Conservation (phyloP, 306 rosid genomes). For the Carpinus viminea region DNA sequence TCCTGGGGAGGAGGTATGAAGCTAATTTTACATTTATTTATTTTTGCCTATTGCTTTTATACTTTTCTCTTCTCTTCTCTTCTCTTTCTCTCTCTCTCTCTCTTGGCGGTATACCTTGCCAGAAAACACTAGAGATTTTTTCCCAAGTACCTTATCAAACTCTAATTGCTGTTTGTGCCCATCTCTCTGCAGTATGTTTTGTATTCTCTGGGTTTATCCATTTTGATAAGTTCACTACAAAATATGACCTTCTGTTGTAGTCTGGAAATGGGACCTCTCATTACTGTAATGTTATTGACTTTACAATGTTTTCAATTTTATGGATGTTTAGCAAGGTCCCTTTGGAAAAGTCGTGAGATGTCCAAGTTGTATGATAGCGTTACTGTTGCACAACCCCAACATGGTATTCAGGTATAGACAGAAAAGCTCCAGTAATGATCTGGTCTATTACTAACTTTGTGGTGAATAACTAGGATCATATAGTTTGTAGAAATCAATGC, state of each 20-base stretch:
- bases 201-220: not conserved
- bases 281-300: not conserved
- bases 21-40: not conserved
- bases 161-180: not conserved
- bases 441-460: not conserved
- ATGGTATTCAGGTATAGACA: slow-evolving; percentile 82
- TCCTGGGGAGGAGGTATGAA: slow-evolving; percentile 82
- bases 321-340: slow-evolving; percentile 58
- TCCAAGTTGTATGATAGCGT: slow-evolving; percentile 86
- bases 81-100: no score
- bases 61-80: no score
- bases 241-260: slow-evolving; percentile 14
- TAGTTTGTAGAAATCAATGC: not conserved
- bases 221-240: slow-evolving; percentile 10
- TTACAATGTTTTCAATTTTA: slow-evolving; percentile 13
- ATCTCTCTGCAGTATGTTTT: not conserved
- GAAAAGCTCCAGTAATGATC: not conserved
- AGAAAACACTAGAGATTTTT: not conserved
- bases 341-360: slow-evolving; percentile 92
- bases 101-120: no score
- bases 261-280: slow-evolving; percentile 15
- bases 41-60: not conserved
- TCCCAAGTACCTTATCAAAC: not conserved
- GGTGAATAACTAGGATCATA: not conserved
- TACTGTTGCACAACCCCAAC: slow-evolving; percentile 94